These are phyloP conservation scores for Ramularia collo-cygni DNA, from an alignment of 2,329 filamentous ascomycete genomes.

Conservation along the genomic window DNA sequence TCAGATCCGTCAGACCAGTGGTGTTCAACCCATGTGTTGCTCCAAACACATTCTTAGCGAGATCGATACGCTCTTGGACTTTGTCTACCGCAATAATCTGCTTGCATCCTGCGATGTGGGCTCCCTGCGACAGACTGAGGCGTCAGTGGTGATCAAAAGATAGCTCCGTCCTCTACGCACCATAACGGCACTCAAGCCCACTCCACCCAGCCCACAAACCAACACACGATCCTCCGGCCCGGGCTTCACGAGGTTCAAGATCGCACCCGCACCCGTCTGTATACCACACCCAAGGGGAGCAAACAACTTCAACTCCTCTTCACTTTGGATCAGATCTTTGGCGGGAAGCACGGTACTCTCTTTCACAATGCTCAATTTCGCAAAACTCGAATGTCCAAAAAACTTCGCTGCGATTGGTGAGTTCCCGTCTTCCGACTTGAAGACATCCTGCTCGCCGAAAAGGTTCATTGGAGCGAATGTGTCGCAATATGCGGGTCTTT, in stretches of 20 bases:
- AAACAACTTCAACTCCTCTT: slow-evolving; percentile 22
- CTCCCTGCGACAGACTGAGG: background rate
- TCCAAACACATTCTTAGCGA: slow-evolving; percentile 31
- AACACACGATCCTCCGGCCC: slow-evolving; percentile 17
- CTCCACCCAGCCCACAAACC: slow-evolving; percentile 21
- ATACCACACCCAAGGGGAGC: slow-evolving; percentile 23
- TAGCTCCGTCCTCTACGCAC: slow-evolving; percentile 1
- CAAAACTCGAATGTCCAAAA: slow-evolving; percentile 24
- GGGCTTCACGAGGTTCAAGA: slow-evolving; percentile 21
- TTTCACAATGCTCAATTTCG: slow-evolving; percentile 19
- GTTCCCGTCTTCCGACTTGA: slow-evolving; percentile 7
- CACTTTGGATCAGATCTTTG: slow-evolving; percentile 15
- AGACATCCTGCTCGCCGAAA: slow-evolving; percentile 15
- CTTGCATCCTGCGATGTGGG: slow-evolving; percentile 22
- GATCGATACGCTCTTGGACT: slow-evolving; percentile 28
- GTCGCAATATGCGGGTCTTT: slow-evolving; percentile 19
- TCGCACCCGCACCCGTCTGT: slow-evolving; percentile 23
- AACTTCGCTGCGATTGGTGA: slow-evolving; percentile 19
- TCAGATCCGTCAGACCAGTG: slow-evolving; percentile 19
- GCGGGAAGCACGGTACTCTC: slow-evolving; percentile 19
- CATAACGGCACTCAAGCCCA: slow-evolving; percentile 34
- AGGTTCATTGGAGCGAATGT: slow-evolving; percentile 16
- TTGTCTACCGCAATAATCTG: slow-evolving; percentile 35
- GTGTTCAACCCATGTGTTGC: slow-evolving; percentile 36
- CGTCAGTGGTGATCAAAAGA: background rate